Conservation (phyloP, 163 green algal genomes). For the Scenedesmus sp. region DNA sequence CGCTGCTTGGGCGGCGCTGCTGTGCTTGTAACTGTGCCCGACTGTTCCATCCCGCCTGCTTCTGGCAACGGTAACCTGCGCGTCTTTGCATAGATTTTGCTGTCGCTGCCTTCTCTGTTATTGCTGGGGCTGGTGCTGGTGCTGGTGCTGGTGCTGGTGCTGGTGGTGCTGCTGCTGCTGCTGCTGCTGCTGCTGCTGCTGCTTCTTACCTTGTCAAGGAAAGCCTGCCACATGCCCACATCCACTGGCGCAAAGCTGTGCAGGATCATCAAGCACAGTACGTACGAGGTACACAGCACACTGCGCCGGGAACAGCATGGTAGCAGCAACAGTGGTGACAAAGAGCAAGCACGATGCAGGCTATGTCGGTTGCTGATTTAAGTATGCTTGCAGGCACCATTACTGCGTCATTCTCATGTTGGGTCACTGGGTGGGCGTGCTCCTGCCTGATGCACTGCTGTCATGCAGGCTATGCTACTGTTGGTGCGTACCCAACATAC, state of each 20-base stretch:
- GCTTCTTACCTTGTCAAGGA: not conserved
- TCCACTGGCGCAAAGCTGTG: not conserved
- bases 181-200: not conserved
- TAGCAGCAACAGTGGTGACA: not conserved
- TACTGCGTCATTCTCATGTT: not conserved
- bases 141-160: not conserved
- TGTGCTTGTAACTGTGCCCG: too few relatives aligned
- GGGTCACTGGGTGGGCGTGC: not conserved
- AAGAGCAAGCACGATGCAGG: not conserved
- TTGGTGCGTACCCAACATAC: not conserved
- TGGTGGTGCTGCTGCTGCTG: slow-evolving; percentile 32
- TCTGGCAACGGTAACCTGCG: too few relatives aligned
- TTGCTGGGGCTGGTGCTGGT: not conserved
- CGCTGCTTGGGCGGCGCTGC: too few relatives aligned
- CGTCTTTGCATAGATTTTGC: too few relatives aligned
- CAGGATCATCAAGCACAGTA: not conserved
- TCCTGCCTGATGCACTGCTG: not conserved
- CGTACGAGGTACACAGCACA: not conserved
- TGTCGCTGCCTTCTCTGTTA: too few relatives aligned
- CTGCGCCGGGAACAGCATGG: not conserved
- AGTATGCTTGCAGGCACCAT: not conserved
- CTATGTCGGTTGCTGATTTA: not conserved
- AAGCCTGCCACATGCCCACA: not conserved
- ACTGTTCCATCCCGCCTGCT: too few relatives aligned
- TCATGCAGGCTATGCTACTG: not conserved